phyloP scores from a whole-genome alignment of 1,284 basidiomycete genomes.

The Apiotrichum domesticum region DNA sequence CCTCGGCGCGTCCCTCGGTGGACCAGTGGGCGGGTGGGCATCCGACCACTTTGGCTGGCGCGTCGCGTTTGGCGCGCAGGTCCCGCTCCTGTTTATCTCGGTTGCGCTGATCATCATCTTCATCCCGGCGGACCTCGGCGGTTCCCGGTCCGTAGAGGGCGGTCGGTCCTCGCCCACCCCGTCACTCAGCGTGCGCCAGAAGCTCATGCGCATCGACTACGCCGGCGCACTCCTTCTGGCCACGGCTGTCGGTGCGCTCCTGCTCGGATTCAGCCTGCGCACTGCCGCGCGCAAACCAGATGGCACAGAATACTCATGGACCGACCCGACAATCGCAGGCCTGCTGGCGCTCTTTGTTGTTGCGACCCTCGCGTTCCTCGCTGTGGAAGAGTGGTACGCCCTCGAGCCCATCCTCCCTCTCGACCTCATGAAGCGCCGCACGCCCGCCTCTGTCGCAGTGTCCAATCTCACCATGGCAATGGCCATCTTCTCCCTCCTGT shows the following conservation, averaged over 20 bases:
- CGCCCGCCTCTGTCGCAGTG: constrained; percentile 70
- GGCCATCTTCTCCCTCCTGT: constrained; percentile 74
- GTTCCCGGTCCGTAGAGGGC: constrained; percentile 38
- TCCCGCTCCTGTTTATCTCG: constrained; percentile 58
- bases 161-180: not conserved
- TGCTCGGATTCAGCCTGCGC: constrained; percentile 70
- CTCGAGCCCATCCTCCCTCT: constrained; percentile 80
- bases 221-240: constrained; percentile 74
- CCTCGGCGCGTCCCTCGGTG: constrained; percentile 54
- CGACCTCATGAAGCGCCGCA: constrained; percentile 58
- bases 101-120: not conserved
- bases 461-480: constrained; percentile 62
- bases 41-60: constrained; percentile 75
- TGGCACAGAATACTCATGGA: constrained; percentile 51
- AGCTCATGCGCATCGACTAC: constrained; percentile 72
- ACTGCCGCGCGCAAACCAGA: constrained; percentile 38
- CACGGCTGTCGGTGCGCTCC: constrained; percentile 61
- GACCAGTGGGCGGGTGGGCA: constrained; percentile 81
- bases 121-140: not conserved
- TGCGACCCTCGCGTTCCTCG: constrained; percentile 58
- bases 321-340: constrained; percentile 61
- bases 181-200: constrained; percentile 46
- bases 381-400: constrained; percentile 67
- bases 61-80: constrained; percentile 57
- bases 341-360: constrained; percentile 57